phyloP scores from a whole-genome alignment of 2,329 filamentous ascomycete species.

The Cladosporium velox region DNA sequence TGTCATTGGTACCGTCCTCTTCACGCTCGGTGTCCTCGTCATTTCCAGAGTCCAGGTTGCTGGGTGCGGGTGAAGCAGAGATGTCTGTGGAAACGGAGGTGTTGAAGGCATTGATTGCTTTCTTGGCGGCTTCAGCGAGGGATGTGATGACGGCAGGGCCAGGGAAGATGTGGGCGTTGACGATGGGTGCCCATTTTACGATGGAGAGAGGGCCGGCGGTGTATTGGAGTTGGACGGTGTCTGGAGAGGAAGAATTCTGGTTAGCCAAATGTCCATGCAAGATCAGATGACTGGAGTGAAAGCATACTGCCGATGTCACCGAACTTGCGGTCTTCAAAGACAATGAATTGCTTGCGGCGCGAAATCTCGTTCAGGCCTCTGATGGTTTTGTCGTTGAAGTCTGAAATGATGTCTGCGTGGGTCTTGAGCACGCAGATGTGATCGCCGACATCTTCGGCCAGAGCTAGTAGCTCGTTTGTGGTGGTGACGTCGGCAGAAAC shows the following conservation, averaged over 20 bases:
- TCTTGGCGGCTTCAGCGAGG: conserved; percentile 50
- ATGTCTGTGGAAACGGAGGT: conserved; percentile 55
- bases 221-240: conserved; percentile 58
- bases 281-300: not conserved
- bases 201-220: conserved; percentile 53
- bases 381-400: conserved; percentile 60
- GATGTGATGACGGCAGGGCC: conserved; percentile 55
- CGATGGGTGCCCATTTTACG: conserved; percentile 55
- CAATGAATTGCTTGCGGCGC: conserved; percentile 51
- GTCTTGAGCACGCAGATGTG: conserved; percentile 63
- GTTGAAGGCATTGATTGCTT: conserved; percentile 52
- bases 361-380: conserved; percentile 51
- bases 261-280: not conserved
- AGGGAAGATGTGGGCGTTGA: conserved; percentile 56
- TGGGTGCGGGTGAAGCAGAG: conserved; percentile 40
- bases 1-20: conserved; percentile 46
- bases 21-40: conserved; percentile 27
- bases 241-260: conserved; percentile 34
- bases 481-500: conserved; percentile 61
- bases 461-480: conserved; percentile 55
- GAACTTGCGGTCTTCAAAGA: conserved; percentile 60
- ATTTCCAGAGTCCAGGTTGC: conserved; percentile 24
- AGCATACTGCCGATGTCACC: conserved; percentile 57
- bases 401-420: conserved; percentile 62
- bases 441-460: conserved; percentile 61